Percentiles rank a stretch among this genome's conserved stretches.
Evolutionary conservation across 352 stramenopile genomes (phyloP).

Genomic region (Pythium vanterpoolii): DNA sequence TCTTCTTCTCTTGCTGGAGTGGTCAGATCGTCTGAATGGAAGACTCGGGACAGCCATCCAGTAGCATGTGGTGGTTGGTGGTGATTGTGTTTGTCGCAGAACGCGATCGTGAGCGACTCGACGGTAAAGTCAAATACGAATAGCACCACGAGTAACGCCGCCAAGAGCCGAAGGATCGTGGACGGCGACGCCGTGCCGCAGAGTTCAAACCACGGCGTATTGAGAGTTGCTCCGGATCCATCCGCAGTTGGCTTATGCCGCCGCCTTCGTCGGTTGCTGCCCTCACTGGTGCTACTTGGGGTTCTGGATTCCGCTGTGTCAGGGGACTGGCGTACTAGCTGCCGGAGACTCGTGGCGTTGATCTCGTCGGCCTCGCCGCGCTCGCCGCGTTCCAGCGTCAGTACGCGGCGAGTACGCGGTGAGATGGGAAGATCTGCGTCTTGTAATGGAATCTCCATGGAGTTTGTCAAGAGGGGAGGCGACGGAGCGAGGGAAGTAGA

Average conservation of each 20-base stretch:
- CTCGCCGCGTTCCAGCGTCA: background rate
- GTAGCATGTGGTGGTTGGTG: no score
- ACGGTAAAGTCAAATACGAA: slow-evolving; percentile 13
- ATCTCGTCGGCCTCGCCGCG: background rate
- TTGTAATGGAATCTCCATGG: background rate
- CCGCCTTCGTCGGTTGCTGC: background rate
- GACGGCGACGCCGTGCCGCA: background rate
- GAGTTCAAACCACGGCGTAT: background rate
- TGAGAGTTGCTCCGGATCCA: no score
- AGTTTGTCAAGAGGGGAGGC: background rate
- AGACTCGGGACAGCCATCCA: background rate
- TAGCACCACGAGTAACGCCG: slow-evolving; percentile 3
- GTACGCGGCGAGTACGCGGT: background rate
- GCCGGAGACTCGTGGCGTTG: background rate
- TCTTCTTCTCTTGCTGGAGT: background rate
- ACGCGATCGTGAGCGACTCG: slow-evolving; percentile 12
- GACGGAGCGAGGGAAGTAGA: background rate
- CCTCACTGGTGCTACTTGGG: background rate
- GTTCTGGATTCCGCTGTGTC: background rate
- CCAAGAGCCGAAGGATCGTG: slow-evolving; percentile 9
- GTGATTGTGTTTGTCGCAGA: background rate
- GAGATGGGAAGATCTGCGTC: slow-evolving; percentile 2
- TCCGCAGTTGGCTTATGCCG: background rate
- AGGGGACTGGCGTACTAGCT: background rate
- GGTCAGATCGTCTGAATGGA: background rate